A percentile compares a stretch with the other conserved stretches of the same genome.
These are phyloP conservation scores for Eutrema salsugineum DNA, from an alignment of 441 rosid genomes.

Conservation along the genomic window DNA sequence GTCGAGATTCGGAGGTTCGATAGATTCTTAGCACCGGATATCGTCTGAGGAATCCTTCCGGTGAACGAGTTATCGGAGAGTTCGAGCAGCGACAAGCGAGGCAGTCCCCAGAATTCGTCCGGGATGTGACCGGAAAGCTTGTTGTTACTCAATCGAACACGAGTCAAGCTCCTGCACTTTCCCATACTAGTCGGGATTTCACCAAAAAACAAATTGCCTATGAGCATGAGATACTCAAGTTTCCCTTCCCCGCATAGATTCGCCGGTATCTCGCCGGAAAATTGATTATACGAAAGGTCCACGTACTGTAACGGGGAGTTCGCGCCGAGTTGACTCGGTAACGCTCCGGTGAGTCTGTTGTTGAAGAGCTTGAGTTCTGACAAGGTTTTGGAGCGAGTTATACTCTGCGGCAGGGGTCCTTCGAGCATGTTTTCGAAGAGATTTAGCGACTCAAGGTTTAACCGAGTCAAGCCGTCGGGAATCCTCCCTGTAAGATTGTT, in stretches of 20 bases:
- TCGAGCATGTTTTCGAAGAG: slow-evolving; percentile 47
- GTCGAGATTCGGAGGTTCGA: slow-evolving; percentile 42
- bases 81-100: slow-evolving; percentile 47
- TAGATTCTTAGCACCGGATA: slow-evolving; percentile 48
- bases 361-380: slow-evolving; percentile 51
- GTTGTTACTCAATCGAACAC: slow-evolving; percentile 52
- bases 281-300: slow-evolving; percentile 49
- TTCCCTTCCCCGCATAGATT: slow-evolving; percentile 40
- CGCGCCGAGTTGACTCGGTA: slow-evolving; percentile 52
- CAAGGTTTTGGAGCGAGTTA: slow-evolving; percentile 40
- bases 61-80: slow-evolving; percentile 44
- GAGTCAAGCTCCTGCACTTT: slow-evolving; percentile 46
- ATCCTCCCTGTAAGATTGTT: slow-evolving; percentile 48
- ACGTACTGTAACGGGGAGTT: slow-evolving; percentile 38
- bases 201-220: slow-evolving; percentile 50
- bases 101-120: slow-evolving; percentile 51
- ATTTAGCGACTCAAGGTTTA: slow-evolving; percentile 52
- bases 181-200: slow-evolving; percentile 43
- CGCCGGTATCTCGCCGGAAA: slow-evolving; percentile 46
- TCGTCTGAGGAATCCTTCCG: slow-evolving; percentile 36
- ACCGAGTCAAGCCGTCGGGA: slow-evolving; percentile 49
- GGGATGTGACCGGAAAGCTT: slow-evolving; percentile 50
- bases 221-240: slow-evolving; percentile 46
- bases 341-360: slow-evolving; percentile 50
- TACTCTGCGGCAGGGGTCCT: slow-evolving; percentile 49